phyloP scores from a whole-genome alignment of 352 stramenopile genomes.

The Phytophthora fragariae region DNA sequence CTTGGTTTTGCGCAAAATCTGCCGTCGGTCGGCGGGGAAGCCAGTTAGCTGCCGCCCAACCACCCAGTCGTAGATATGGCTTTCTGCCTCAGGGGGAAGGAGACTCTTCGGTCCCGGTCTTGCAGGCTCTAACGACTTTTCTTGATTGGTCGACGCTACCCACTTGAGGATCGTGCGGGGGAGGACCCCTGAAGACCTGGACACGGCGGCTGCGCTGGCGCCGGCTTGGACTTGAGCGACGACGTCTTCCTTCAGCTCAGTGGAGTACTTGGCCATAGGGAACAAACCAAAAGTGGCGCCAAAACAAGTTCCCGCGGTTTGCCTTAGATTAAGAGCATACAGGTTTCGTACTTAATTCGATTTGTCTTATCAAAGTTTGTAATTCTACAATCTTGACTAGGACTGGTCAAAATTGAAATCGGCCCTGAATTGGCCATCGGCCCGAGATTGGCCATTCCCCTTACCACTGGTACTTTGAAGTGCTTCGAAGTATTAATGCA shows the following conservation, averaged over 20 bases:
- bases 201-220: too few species aligned
- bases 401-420: too few species aligned
- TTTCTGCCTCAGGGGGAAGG: slow-evolving; percentile 9
- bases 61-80: slow-evolving; percentile 24
- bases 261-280: too few species aligned
- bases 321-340: too few species aligned
- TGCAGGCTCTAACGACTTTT: not conserved
- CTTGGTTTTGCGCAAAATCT: slow-evolving; percentile 8
- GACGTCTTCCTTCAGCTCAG: too few species aligned
- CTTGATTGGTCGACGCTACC: not conserved
- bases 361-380: too few species aligned
- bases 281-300: not conserved
- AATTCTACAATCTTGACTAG: too few species aligned
- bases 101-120: not conserved
- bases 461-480: not conserved
- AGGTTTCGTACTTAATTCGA: too few species aligned
- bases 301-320: not conserved
- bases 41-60: slow-evolving; percentile 27
- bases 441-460: too few species aligned
- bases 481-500: too few species aligned
- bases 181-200: not conserved
- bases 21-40: slow-evolving; percentile 3
- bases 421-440: too few species aligned
- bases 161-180: slow-evolving; percentile 3
- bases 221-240: too few species aligned